A percentile compares a stretch with the other conserved stretches of the same genome.
These are phyloP conservation scores for Terfezia claveryi DNA, from an alignment of 495 filamentous ascomycete genomes.

Conservation along the genomic window DNA sequence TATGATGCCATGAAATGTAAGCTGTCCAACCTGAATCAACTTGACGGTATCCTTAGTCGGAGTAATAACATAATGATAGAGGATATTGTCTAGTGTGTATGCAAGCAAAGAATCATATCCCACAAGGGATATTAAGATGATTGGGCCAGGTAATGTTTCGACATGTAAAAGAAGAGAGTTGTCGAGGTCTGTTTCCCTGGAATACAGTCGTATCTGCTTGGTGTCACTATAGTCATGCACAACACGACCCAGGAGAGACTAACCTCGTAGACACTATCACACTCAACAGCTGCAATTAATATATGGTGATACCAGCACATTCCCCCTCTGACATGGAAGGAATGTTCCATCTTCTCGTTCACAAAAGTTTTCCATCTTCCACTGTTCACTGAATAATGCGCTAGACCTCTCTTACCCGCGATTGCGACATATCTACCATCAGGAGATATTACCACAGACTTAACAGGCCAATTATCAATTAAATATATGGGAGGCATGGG, in stretches of 20 bases:
- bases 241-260: not conserved
- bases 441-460: constrained; percentile 58
- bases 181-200: constrained; percentile 36
- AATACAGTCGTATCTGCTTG: constrained; percentile 46
- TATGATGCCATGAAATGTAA: constrained; percentile 90
- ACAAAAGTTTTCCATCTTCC: constrained; percentile 90
- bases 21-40: constrained; percentile 81
- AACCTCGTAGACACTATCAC: constrained; percentile 54
- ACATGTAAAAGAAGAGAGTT: constrained; percentile 45
- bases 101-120: constrained; percentile 89
- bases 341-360: constrained; percentile 58
- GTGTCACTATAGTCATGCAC: not conserved
- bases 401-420: constrained; percentile 74
- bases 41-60: constrained; percentile 42
- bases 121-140: constrained; percentile 65
- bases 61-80: constrained; percentile 81
- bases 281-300: constrained; percentile 79
- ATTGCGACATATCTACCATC: constrained; percentile 91
- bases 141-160: constrained; percentile 55
- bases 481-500: constrained; percentile 71
- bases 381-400: constrained; percentile 88
- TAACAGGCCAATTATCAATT: constrained; percentile 77
- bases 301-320: constrained; percentile 99
- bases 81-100: constrained; percentile 88
- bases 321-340: constrained; percentile 77